Base-by-base conservation (phyloP, 2,329 filamentous ascomycete species). In the Capronia americana region DNA sequence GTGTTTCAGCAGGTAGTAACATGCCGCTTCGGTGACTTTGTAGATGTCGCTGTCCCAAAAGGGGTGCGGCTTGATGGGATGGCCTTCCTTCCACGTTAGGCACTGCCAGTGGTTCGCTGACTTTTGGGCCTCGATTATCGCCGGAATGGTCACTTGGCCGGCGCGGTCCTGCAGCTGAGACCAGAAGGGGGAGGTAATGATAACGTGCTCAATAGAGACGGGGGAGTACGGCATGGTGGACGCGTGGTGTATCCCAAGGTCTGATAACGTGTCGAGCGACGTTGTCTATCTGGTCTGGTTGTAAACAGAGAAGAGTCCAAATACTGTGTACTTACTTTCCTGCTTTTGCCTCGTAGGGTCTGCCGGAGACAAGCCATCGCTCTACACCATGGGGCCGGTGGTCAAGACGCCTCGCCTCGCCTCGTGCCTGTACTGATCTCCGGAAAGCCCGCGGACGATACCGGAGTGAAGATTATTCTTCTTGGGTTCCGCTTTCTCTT, bases 11-110 rank as follows among this genome's bases (percentile, higher is more conserved):
- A 86, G 75, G 69, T 86, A 82, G 68, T 88, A 88, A 66, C 85
- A 87, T 1, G 85, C 85, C 0, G 82, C 85, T 74, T 88, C 86
- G 57, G 87, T 85, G 84, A 85, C 87, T 74, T 88, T 88, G 10
- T 81, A 85, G 23, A 86, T 75, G 73, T 84, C 82, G 1, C 78
- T 81, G 70, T 88, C 86, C 85, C 86, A 88, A 71, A 88, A 88
- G 1, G 86, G 75, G 68, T 86, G 84, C 23, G 57, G 23, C 75
- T 53, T 26, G 56, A 44, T 20, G n/a, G 17, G 6, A 44, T 58
- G 56, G 34, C 56, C 56, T 34, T 44, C 20, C 34, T 58, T 58
- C 56, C 56, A 58, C n/a, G 56, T 58, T 38, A 58, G 24, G n/a
- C 56, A 58, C 34, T 38, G 56, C 56, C 56, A 58, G 34, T 58